A percentile compares a stretch with the other conserved stretches of the same genome.
Evolutionary conservation across 305 asterid genomes (phyloP).

Genomic region (Stenogyne calaminthoides): DNA sequence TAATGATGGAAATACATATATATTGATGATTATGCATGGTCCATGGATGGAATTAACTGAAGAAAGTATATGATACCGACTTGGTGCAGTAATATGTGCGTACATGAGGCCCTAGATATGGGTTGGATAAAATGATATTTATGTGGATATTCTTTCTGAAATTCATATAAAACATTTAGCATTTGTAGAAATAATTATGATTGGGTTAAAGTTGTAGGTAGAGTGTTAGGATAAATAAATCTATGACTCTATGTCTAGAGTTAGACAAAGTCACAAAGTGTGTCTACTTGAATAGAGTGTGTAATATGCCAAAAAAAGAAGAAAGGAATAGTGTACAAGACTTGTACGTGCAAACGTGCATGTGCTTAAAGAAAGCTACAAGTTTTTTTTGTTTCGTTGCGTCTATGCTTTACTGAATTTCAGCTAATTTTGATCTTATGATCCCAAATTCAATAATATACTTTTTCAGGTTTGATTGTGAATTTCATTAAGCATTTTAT

Average conservation of each 20-base stretch:
- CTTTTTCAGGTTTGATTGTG: not conserved
- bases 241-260: not conserved
- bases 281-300: not conserved
- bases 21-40: not conserved
- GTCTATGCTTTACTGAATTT: slow-evolving; percentile 17
- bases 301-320: no score
- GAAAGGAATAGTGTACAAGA: no score
- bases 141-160: slow-evolving; percentile 10
- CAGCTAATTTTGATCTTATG: not conserved
- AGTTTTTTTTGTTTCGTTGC: slow-evolving; percentile 15
- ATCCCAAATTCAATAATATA: not conserved
- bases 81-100: not conserved
- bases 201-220: slow-evolving; percentile 1
- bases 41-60: not conserved
- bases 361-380: slow-evolving; percentile 2
- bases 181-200: slow-evolving; percentile 4
- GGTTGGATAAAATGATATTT: not conserved
- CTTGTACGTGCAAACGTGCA: not conserved
- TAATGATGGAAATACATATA: not conserved
- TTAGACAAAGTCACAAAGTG: not conserved
- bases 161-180: not conserved
- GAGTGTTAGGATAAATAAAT: slow-evolving; percentile 15
- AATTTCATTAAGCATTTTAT: not conserved
- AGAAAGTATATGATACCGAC: slow-evolving; percentile 10
- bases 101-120: not conserved